These are phyloP conservation scores for Candida orba DNA, from an alignment of 805 yeast genomes.

Conservation along the genomic window DNA sequence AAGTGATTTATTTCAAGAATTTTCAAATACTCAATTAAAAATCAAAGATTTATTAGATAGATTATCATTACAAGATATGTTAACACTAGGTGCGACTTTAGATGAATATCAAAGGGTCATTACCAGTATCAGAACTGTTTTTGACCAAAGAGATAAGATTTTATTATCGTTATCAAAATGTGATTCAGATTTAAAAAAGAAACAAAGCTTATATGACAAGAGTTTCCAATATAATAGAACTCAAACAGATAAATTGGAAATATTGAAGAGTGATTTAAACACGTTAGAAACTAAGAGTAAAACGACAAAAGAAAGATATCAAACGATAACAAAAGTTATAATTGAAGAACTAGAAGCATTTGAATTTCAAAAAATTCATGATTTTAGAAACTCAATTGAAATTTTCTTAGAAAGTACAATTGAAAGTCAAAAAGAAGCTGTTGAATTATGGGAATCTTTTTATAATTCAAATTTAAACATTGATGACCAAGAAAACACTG, in stretches of 20 bases:
- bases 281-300: constrained; percentile 46
- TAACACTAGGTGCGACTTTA: constrained; percentile 78
- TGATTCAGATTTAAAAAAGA: constrained; percentile 42
- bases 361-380: constrained; percentile 70
- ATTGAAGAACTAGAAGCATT: constrained; percentile 59
- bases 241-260: constrained; percentile 56
- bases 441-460: constrained; percentile 84
- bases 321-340: constrained; percentile 57
- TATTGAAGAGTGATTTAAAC: constrained; percentile 52
- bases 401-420: constrained; percentile 84
- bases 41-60: constrained; percentile 71
- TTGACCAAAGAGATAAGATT: constrained; percentile 64
- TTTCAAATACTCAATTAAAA: constrained; percentile 64
- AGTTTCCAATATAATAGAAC: constrained; percentile 38
- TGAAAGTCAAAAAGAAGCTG: constrained; percentile 88
- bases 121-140: constrained; percentile 64
- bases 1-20: constrained; percentile 56
- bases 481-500: not conserved
- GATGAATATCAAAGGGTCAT: constrained; percentile 82
- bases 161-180: constrained; percentile 39
- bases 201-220: constrained; percentile 39
- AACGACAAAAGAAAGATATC: constrained; percentile 51
- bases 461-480: constrained; percentile 43
- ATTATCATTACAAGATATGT: constrained; percentile 74
- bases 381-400: constrained; percentile 84